Percentiles rank a stretch among this genome's conserved stretches.
phyloP scores from a whole-genome alignment of 108 stramenopile species.

The Conticribra weissflogii region DNA sequence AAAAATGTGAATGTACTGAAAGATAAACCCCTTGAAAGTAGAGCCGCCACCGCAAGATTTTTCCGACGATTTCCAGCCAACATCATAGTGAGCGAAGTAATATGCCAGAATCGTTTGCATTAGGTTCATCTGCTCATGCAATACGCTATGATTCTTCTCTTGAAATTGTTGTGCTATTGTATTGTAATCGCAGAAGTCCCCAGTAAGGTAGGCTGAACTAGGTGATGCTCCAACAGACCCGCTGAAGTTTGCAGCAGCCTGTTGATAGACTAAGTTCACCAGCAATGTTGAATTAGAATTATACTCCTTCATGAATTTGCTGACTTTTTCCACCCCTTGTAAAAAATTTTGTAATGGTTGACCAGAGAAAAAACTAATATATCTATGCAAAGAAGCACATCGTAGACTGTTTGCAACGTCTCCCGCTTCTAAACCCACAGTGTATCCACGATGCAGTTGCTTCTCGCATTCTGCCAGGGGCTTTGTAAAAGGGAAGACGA shows the following conservation, averaged over 20 bases:
- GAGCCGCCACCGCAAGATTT: neutral
- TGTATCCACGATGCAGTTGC: slow-evolving; percentile 7
- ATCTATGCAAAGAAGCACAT: neutral
- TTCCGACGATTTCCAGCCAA: neutral
- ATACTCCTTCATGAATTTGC: neutral
- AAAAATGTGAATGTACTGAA: neutral
- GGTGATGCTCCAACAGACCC: neutral
- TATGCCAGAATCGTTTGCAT: neutral
- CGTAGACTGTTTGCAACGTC: neutral
- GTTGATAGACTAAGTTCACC: neutral
- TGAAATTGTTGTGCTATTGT: too few species aligned
- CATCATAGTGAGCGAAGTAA: neutral
- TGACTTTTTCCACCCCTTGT: neutral
- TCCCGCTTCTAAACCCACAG: neutral
- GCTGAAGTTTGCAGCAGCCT: neutral
- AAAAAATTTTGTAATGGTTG: neutral
- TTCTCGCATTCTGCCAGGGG: neutral
- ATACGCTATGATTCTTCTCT: neutral
- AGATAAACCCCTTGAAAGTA: neutral
- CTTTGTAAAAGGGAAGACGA: neutral
- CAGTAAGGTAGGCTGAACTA: neutral
- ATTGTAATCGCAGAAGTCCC: too few species aligned
- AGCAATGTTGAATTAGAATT: neutral
- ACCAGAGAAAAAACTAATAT: neutral
- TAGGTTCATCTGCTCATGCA: neutral